Percentiles rank a stretch among this genome's conserved stretches.
Conservation (phyloP, 495 filamentous ascomycete genomes). For the Annulohypoxylon moriforme region DNA sequence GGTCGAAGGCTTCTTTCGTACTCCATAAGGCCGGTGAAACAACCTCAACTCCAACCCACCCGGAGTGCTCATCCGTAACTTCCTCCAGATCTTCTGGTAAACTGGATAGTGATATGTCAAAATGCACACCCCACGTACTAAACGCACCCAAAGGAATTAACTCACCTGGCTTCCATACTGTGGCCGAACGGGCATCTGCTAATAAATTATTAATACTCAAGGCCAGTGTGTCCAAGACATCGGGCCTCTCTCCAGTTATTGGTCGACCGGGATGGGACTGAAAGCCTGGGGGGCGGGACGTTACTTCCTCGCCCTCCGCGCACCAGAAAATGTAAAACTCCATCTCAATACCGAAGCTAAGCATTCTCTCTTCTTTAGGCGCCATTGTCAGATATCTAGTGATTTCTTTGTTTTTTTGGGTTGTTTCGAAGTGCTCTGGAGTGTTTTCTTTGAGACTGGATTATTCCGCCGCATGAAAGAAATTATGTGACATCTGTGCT, state of each 20-base stretch:
- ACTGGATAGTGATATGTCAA: not conserved
- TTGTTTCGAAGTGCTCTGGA: too few relatives aligned
- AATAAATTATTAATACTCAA: too few relatives aligned
- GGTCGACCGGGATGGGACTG: not conserved
- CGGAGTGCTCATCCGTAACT: not conserved
- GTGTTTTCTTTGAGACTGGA: too few relatives aligned
- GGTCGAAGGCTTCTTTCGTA: conserved; percentile 16
- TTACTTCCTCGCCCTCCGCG: not conserved
- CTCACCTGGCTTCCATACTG: too few relatives aligned
- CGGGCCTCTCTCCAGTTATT: too few relatives aligned
- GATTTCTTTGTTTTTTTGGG: not conserved
- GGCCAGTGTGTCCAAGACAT: too few relatives aligned
- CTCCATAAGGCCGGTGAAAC: conserved; percentile 35
- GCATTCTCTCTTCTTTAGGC: not conserved
- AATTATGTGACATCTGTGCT: too few relatives aligned
- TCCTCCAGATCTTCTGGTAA: not conserved
- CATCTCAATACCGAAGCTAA: conserved; percentile 41
- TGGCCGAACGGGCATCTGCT: too few relatives aligned
- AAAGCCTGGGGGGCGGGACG: not conserved
- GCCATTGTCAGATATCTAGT: not conserved
- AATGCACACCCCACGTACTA: not conserved
- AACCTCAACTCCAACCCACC: conserved; percentile 29
- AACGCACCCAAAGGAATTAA: too few relatives aligned
- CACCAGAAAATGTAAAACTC: conserved; percentile 33
- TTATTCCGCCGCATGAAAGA: too few relatives aligned